Evolutionary conservation across 495 filamentous ascomycete species (phyloP).

Genomic region (Viridothelium virens): DNA sequence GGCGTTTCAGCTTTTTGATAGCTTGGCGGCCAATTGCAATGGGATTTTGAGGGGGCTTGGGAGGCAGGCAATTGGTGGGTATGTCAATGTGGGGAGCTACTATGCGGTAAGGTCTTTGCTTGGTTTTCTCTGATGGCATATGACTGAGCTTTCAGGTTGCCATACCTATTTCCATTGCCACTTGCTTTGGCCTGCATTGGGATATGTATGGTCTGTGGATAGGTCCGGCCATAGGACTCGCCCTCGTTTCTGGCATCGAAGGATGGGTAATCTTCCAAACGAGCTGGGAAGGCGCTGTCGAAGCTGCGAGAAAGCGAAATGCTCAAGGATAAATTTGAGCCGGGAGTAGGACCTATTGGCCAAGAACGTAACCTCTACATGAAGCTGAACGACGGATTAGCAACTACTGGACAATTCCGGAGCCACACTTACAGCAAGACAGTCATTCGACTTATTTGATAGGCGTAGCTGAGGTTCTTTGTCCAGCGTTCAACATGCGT

Average conservation of each 20-base stretch:
- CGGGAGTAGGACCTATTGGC: background rate
- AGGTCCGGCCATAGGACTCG: conserved; percentile 34
- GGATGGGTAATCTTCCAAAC: conserved; percentile 55
- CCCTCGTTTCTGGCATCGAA: conserved; percentile 54
- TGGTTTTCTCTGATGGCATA: background rate
- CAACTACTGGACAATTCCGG: too few relatives aligned
- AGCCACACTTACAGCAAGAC: too few relatives aligned
- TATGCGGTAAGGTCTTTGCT: conserved; percentile 45
- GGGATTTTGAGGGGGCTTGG: conserved; percentile 79
- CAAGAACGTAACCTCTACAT: background rate
- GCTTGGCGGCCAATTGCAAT: conserved; percentile 66
- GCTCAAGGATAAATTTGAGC: conserved; percentile 10
- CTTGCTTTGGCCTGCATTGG: conserved; percentile 66
- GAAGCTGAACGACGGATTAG: too few relatives aligned
- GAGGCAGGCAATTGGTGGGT: conserved; percentile 79
- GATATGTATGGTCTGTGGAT: conserved; percentile 71
- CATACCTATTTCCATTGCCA: conserved; percentile 72
- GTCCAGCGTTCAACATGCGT: too few relatives aligned
- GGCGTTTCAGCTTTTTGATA: conserved; percentile 83
- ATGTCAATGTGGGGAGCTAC: conserved; percentile 75
- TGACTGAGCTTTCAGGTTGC: conserved; percentile 43
- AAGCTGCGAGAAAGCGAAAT: conserved; percentile 65
- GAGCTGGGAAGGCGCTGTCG: conserved; percentile 67
- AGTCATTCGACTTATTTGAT: too few relatives aligned
- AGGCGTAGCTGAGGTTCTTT: too few relatives aligned